Evolutionary conservation across 345 rosid genomes (phyloP).

Genomic region (Iberis pinnata): DNA sequence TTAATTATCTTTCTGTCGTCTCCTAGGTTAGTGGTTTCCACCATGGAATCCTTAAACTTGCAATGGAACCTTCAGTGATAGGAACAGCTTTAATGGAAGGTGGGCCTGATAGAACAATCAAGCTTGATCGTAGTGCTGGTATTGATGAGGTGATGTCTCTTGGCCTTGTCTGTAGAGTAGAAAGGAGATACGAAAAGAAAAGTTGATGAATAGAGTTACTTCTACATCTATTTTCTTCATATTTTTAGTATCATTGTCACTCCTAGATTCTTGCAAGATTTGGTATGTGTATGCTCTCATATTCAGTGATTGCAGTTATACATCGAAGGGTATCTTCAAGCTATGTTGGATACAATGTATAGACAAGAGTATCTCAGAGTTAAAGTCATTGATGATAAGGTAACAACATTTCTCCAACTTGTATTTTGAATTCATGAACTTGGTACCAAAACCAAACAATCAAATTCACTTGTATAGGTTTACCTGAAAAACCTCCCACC

Average conservation of each 20-base stretch:
- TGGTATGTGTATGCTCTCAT: conserved; percentile 9
- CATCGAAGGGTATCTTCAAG: conserved; percentile 93
- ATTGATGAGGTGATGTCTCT: conserved; percentile 64
- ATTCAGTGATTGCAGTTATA: conserved; percentile 49
- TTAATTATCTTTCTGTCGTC: conserved; percentile 9
- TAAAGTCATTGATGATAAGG: conserved; percentile 88
- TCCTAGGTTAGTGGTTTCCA: conserved; percentile 72
- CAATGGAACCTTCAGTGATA: conserved; percentile 89
- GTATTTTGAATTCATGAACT: conserved; percentile 5
- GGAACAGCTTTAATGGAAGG: conserved; percentile 83
- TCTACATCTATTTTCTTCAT: not conserved
- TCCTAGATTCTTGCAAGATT: conserved; percentile 8
- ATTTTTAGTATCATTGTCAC: conserved; percentile 7
- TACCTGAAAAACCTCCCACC: conserved; percentile 85
- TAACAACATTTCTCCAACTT: conserved; percentile 17
- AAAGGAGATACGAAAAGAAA: not conserved
- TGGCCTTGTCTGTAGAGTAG: conserved; percentile 1
- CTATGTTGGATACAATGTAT: conserved; percentile 81
- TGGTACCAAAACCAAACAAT: not conserved
- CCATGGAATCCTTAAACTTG: conserved; percentile 83
- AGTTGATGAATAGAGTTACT: not conserved
- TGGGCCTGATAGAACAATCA: conserved; percentile 84
- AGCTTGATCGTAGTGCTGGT: conserved; percentile 83
- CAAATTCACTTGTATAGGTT: conserved; percentile 52
- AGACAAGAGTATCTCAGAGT: conserved; percentile 92